Evolutionary conservation across 78 protist genomes (phyloP).

Genomic region (Protostelium mycophagum): DNA sequence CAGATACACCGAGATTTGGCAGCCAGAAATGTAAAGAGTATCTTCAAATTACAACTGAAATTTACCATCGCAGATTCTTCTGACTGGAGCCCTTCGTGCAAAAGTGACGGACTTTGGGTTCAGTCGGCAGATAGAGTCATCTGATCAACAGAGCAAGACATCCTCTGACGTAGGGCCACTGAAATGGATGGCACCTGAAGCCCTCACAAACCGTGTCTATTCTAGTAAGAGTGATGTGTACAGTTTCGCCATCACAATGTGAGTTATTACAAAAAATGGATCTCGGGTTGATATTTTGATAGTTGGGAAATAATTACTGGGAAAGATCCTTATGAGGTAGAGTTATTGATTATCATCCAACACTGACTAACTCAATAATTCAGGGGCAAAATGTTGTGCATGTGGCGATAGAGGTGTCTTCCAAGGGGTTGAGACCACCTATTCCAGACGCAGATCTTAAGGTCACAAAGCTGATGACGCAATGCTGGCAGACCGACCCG

Average conservation of each 20-base stretch:
- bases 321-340: background rate
- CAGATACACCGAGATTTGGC: background rate
- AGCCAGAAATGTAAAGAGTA: background rate
- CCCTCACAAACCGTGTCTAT: background rate
- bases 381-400: background rate
- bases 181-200: background rate
- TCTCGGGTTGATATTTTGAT: background rate
- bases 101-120: background rate
- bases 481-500: background rate
- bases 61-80: background rate
- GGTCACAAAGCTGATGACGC: background rate
- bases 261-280: background rate
- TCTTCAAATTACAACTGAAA: background rate
- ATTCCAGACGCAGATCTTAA: background rate
- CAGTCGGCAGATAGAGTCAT: background rate
- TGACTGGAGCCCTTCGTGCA: background rate
- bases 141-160: background rate
- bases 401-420: background rate
- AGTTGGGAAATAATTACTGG: background rate
- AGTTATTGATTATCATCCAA: background rate
- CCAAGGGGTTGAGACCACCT: background rate
- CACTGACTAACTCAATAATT: background rate
- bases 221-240: background rate
- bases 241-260: background rate
- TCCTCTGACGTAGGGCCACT: background rate